A percentile compares a stretch with the other conserved stretches of the same genome.
These are phyloP conservation scores for Blepharisma japonicum DNA, from an alignment of 73 alveolate species.

Conservation along the genomic window DNA sequence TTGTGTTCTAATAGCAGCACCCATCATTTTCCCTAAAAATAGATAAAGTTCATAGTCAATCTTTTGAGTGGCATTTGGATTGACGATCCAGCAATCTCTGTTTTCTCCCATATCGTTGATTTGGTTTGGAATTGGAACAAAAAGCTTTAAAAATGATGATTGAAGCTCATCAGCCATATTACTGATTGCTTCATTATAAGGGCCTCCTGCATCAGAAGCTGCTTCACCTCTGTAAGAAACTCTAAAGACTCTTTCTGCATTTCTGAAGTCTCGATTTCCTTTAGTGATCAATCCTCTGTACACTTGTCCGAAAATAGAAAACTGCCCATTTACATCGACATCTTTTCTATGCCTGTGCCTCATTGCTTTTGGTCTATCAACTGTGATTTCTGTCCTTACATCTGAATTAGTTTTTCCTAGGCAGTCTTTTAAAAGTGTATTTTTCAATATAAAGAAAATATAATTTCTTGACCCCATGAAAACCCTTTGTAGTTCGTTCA, in stretches of 20 bases:
- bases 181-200: conserved; percentile 74
- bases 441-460: conserved; percentile 5
- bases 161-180: conserved; percentile 73
- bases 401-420: conserved; percentile 17
- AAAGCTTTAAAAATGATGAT: conserved; percentile 59
- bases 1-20: conserved; percentile 76
- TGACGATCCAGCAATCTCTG: conserved; percentile 85
- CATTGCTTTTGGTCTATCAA: conserved; percentile 33
- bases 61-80: conserved; percentile 72
- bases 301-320: conserved; percentile 23
- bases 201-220: conserved; percentile 84
- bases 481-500: conserved; percentile 11
- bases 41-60: conserved; percentile 66
- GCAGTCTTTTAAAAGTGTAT: neutral
- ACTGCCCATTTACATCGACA: conserved; percentile 9
- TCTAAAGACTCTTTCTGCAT: conserved; percentile 42
- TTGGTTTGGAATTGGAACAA: conserved; percentile 80
- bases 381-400: conserved; percentile 18
- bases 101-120: conserved; percentile 69
- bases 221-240: conserved; percentile 80
- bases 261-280: conserved; percentile 4
- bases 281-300: neutral
- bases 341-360: conserved; percentile 8
- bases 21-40: conserved; percentile 81
- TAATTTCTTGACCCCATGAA: neutral